Base-by-base conservation (phyloP, 2,329 filamentous ascomycete genomes). In the Colletotrichum sp. region DNA sequence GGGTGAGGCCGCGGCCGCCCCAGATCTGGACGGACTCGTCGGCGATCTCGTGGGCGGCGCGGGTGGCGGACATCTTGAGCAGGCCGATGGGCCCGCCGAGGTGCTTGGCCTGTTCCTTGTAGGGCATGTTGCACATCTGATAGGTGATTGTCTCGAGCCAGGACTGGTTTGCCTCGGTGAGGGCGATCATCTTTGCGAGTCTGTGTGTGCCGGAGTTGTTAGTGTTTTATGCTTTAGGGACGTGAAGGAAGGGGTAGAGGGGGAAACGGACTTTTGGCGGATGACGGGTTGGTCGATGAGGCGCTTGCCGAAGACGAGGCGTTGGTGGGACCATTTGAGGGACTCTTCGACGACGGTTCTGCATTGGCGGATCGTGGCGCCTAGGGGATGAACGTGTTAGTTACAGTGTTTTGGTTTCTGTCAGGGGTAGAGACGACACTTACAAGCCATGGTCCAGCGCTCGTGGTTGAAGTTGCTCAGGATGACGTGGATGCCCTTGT, bases 401-500 rank as follows among this genome's bases (percentile, higher is more conserved):
- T 8, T 21, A 13, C 44, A 6, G 3, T 49, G 10, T 21, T 44
- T 6, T 44, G 12, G 6, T n/a, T n/a, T 6, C 39, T 44, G 39
- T n/a, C 39, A 44, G 39, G 39, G 18, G 39, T 44, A 44, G 39
- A 44, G 18, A 44, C 9, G 18, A 44, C 18, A 5, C 87, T 83
- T 85, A 88, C 91, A 93, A 72, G 89, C 88, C 94, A 96, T 95
- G 85, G 90, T 93, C 90, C 94, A 95, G 36, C 94, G 90, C 87
- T 96, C 95, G 86, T 97, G 95, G 88, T 97, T 97, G 87, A 98
- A 98, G 87, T 98, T 98, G 86, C 91, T 92, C 82, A 97, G 87
- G 82, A 98, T 95, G 34, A 97, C 94, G 77, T 93, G 90, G 82
- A 98, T 96, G 8, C 95, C 95, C 87, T 96, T 95, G 88, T 97